Percentiles rank a stretch among this genome's conserved stretches.
Conservation (phyloP, 2,329 filamentous ascomycete species). For the Pseudogymnoascus sp. region DNA sequence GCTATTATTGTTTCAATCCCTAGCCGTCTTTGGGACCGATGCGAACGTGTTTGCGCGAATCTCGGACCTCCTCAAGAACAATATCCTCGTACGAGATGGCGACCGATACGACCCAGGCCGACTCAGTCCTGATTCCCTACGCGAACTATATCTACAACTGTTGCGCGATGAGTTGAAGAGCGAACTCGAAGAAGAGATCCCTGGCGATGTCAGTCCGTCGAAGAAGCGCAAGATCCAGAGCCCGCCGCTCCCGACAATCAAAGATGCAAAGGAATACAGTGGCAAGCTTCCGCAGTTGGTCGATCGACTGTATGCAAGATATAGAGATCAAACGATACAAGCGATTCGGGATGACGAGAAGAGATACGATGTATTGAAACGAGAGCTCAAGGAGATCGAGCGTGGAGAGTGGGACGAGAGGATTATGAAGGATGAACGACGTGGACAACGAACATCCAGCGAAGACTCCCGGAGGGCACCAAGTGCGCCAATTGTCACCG, state of each 20-base stretch:
- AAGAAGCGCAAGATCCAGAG: conserved; percentile 69
- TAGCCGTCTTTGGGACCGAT: conserved; percentile 60
- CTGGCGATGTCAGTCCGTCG: conserved; percentile 45
- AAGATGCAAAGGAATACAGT: conserved; percentile 56
- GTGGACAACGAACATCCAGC: neutral
- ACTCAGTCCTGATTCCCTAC: conserved; percentile 68
- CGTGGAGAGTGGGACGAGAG: conserved; percentile 46
- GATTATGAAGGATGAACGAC: conserved; percentile 22
- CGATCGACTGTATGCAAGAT: conserved; percentile 65
- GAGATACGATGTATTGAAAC: conserved; percentile 53
- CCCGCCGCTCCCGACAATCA: conserved; percentile 55
- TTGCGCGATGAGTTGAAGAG: conserved; percentile 63
- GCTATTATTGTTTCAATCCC: conserved; percentile 74
- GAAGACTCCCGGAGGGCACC: conserved; percentile 1
- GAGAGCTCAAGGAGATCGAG: conserved; percentile 63
- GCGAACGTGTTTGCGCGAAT: conserved; percentile 61
- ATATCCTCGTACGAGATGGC: conserved; percentile 63
- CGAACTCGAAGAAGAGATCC: conserved; percentile 37
- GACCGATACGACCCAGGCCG: conserved; percentile 64
- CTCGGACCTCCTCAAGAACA: conserved; percentile 65
- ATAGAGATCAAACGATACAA: conserved; percentile 60
- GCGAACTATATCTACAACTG: conserved; percentile 68
- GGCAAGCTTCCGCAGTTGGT: conserved; percentile 65
- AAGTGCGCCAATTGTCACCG: neutral
- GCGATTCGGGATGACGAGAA: conserved; percentile 70